These are phyloP conservation scores for Cystofilobasidium capitatum DNA, from an alignment of 768 basidiomycete genomes.

Conservation along the genomic window DNA sequence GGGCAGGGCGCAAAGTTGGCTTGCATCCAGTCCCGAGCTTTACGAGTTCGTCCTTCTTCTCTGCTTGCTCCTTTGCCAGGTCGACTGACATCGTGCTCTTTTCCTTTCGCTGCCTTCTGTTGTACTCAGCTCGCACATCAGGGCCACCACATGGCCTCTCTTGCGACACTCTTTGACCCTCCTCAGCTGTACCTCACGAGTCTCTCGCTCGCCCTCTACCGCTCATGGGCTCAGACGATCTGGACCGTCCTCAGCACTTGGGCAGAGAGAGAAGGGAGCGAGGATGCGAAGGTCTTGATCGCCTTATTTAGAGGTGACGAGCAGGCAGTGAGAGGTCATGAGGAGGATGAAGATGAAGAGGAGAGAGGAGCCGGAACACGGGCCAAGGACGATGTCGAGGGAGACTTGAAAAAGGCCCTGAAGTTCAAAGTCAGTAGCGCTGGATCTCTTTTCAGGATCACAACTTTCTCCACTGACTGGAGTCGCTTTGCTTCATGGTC, in stretches of 20 bases:
- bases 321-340: background rate
- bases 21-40: background rate
- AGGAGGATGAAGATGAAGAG: background rate
- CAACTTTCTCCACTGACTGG: conserved; percentile 44
- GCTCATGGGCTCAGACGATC: background rate
- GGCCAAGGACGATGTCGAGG: background rate
- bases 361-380: background rate
- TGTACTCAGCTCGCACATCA: background rate
- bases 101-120: background rate
- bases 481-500: background rate
- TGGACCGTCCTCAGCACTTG: conserved; percentile 16
- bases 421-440: conserved; percentile 13
- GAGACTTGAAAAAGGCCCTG: background rate
- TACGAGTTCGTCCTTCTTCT: background rate
- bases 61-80: background rate
- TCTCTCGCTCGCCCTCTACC: background rate
- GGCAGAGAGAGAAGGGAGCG: background rate
- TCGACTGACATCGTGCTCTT: background rate
- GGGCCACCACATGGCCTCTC: background rate
- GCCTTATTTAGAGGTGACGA: background rate
- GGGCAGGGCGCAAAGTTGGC: background rate
- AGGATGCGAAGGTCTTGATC: background rate
- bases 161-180: background rate
- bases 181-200: background rate
- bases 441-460: conserved; percentile 58